Conservation (phyloP, 78 protist genomes). For the Planoprotostelium fungivorum region DNA sequence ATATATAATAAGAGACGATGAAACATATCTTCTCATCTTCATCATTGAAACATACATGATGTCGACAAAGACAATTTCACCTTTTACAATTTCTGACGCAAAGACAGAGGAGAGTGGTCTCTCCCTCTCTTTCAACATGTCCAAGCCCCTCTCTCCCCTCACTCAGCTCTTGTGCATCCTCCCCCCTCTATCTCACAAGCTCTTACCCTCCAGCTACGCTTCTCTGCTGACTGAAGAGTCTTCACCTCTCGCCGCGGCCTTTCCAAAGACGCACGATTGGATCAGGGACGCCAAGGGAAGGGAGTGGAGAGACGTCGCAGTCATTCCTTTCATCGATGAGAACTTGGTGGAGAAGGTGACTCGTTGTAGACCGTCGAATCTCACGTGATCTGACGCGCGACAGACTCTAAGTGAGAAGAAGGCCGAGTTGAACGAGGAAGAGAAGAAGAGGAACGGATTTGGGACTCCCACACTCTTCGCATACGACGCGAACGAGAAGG, state of each 20-base stretch:
- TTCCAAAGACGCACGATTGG: neutral
- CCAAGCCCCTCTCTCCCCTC: neutral
- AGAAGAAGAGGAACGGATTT: neutral
- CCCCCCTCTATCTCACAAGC: neutral
- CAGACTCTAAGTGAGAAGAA: neutral
- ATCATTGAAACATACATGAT: neutral
- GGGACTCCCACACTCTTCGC: neutral
- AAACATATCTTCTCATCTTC: too few species aligned
- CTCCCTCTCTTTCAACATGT: neutral
- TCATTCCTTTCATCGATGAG: conserved; percentile 8
- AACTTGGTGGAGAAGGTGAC: neutral
- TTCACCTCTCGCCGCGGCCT: neutral
- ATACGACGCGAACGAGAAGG: neutral
- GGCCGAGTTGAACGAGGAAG: neutral
- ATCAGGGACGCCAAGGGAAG: conserved; percentile 2
- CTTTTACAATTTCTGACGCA: neutral
- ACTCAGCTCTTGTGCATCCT: conserved; percentile 19
- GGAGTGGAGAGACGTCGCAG: conserved; percentile 3
- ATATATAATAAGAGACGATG: too few species aligned
- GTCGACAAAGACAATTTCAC: neutral
- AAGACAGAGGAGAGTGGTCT: neutral
- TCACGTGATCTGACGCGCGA: neutral
- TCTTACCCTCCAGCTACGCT: conserved; percentile 5
- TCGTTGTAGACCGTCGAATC: neutral
- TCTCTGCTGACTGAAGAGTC: neutral